phyloP scores from a whole-genome alignment of 1,284 basidiomycete genomes.

The Malassezia restricta region DNA sequence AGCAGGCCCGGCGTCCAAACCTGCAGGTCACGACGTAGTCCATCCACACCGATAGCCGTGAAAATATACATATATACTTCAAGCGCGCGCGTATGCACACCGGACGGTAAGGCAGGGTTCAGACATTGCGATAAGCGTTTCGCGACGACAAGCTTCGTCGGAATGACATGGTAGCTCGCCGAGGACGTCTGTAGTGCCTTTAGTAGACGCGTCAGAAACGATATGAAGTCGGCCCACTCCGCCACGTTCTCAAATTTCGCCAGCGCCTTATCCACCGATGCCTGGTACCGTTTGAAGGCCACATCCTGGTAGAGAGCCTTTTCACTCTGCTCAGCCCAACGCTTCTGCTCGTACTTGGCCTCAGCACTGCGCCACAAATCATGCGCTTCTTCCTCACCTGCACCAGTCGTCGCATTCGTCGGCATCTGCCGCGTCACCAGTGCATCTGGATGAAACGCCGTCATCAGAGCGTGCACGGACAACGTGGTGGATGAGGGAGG shows the following conservation, averaged over 20 bases:
- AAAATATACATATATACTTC: constrained; percentile 91
- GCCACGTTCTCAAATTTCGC: constrained; percentile 89
- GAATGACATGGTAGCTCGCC: constrained; percentile 78
- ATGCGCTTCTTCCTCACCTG: neutral
- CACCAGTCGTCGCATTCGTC: neutral
- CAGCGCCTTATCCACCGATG: constrained; percentile 79
- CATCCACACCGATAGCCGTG: constrained; percentile 73
- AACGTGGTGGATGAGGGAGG: too few relatives aligned
- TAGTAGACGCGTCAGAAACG: constrained; percentile 84
- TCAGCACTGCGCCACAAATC: constrained; percentile 34
- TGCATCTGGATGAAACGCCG: constrained; percentile 12
- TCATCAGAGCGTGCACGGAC: neutral
- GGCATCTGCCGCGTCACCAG: constrained; percentile 11
- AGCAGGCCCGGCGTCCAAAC: constrained; percentile 94
- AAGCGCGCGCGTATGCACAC: constrained; percentile 87
- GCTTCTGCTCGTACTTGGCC: constrained; percentile 35
- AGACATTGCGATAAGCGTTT: constrained; percentile 92
- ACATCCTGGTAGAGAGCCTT: constrained; percentile 54
- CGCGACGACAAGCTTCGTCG: constrained; percentile 81
- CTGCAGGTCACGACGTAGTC: constrained; percentile 71
- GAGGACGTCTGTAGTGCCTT: constrained; percentile 87
- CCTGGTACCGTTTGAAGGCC: constrained; percentile 89
- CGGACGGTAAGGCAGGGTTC: constrained; percentile 88
- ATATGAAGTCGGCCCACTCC: constrained; percentile 99
- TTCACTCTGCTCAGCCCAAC: constrained; percentile 40